Conservation (phyloP, 306 rosid species). For the Amphicarpaea edgeworthii region DNA sequence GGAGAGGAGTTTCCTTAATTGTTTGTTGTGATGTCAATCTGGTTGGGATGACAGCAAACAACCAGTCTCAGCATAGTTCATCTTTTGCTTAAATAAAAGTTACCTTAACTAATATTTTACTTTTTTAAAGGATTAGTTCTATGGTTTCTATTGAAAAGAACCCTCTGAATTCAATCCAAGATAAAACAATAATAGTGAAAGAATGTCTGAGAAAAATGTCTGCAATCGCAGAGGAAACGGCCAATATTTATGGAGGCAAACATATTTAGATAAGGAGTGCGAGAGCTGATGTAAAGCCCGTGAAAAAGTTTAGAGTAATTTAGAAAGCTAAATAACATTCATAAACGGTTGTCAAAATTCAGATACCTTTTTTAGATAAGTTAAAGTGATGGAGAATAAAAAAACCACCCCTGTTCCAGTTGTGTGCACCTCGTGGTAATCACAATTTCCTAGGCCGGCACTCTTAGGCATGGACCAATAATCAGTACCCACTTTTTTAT, state of each 20-base stretch:
- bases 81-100: too few species aligned
- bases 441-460: slow-evolving; percentile 22
- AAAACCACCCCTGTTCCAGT: background rate
- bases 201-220: background rate
- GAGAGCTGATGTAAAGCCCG: background rate
- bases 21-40: too few species aligned
- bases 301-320: background rate
- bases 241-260: background rate
- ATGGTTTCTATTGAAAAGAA: too few species aligned
- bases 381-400: background rate
- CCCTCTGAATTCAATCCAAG: too few species aligned
- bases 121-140: too few species aligned
- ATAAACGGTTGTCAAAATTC: background rate
- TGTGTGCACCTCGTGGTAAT: background rate
- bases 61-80: too few species aligned
- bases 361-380: background rate
- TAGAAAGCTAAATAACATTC: background rate
- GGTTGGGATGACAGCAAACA: too few species aligned
- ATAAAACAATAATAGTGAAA: background rate
- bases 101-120: too few species aligned
- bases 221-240: background rate
- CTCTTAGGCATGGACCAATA: background rate
- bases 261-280: background rate
- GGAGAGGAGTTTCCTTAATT: too few species aligned
- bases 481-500: background rate